A percentile compares a stretch with the other conserved stretches of the same genome.
Conservation (phyloP, 2,329 filamentous ascomycete species). For the Stemphylium beticola region DNA sequence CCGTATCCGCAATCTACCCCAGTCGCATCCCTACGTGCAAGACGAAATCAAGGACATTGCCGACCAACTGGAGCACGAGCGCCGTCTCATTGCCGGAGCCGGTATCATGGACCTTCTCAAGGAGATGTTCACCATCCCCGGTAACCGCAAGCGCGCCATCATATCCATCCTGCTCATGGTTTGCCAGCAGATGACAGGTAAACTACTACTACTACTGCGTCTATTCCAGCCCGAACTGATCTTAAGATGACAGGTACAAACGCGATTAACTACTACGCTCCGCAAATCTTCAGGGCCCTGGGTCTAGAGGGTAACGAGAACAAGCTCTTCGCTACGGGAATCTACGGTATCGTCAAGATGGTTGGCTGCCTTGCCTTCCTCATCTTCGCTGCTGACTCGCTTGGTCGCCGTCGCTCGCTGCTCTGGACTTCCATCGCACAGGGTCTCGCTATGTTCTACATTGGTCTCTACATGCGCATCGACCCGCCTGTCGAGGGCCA, state of each 20-base stretch:
- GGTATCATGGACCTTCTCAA: slow-evolving; percentile 49
- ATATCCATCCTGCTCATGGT: slow-evolving; percentile 69
- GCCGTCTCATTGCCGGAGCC: slow-evolving; percentile 61
- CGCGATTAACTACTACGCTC: slow-evolving; percentile 68
- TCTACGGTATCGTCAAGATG: slow-evolving; percentile 77
- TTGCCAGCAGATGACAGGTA: slow-evolving; percentile 75
- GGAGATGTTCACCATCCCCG: slow-evolving; percentile 54
- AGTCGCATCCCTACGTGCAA: slow-evolving; percentile 45
- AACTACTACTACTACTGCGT: too few relatives aligned
- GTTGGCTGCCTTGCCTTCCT: slow-evolving; percentile 68
- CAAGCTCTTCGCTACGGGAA: slow-evolving; percentile 73
- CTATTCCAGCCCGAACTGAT: too few relatives aligned
- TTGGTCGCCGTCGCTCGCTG: slow-evolving; percentile 68
- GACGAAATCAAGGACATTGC: slow-evolving; percentile 46
- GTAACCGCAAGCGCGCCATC: slow-evolving; percentile 66
- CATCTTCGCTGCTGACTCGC: slow-evolving; percentile 70
- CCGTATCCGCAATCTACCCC: slow-evolving; percentile 60
- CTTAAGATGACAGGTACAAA: slow-evolving; percentile 70
- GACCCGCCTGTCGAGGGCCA: slow-evolving; percentile 62
- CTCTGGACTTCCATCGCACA: slow-evolving; percentile 70
- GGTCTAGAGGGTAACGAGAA: slow-evolving; percentile 64
- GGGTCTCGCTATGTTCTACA: slow-evolving; percentile 69
- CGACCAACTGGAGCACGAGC: slow-evolving; percentile 59
- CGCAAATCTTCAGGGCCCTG: slow-evolving; percentile 70
- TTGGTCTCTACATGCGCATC: slow-evolving; percentile 73